Base-by-base conservation (phyloP, 2,329 filamentous ascomycete genomes). In the Ophiosphaerella korrae region DNA sequence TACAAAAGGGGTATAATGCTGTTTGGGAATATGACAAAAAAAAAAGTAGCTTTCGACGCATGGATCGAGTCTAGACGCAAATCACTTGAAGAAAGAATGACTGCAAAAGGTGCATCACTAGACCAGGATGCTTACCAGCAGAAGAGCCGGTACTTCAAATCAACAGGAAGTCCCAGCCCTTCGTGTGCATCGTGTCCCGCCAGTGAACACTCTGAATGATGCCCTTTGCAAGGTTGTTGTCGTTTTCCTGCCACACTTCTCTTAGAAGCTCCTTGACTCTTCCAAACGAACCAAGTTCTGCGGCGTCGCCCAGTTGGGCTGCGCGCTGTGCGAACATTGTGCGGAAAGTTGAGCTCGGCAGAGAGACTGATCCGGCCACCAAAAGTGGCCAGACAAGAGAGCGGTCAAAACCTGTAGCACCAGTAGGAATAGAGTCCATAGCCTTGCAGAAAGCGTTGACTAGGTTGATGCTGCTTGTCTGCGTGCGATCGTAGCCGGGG, bases 361-460 rank as follows among this genome's bases (percentile, higher is more conserved):
- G 82, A 53, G 90, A 92, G 65, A 90, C 87, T 5, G 88, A 88
- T 49, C 92, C 94, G 37, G 89, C 88, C 48, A 97, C 86, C 39
- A 97, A 86, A 63, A 96, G 88, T 16, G 96, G 92, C 94, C 94
- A 97, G 56, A 92, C 88, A 21, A 97, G 84, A 51, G 88, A 92
- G 66, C 91, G 89, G 76, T 99, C 94, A 68, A 91, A 97, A 47
- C 93, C 93, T 33, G 84, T 80, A 5, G 85, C 82, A 0, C 93
- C 93, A 1, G 86, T 83, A 18, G 94, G 94, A 59, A 99, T 92
- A 73, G 84, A 88, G 48, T 89, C 84, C 57, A 97, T 86, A 32
- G 88, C 84, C 50, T 85, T 83, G 23, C 88, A 86, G 55, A 97
- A 84, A 66, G 90, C 89, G 53, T 88, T 84, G 36, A 97, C 85